Evolutionary conservation across 441 rosid species (phyloP).

Genomic region (Melastoma candidum): DNA sequence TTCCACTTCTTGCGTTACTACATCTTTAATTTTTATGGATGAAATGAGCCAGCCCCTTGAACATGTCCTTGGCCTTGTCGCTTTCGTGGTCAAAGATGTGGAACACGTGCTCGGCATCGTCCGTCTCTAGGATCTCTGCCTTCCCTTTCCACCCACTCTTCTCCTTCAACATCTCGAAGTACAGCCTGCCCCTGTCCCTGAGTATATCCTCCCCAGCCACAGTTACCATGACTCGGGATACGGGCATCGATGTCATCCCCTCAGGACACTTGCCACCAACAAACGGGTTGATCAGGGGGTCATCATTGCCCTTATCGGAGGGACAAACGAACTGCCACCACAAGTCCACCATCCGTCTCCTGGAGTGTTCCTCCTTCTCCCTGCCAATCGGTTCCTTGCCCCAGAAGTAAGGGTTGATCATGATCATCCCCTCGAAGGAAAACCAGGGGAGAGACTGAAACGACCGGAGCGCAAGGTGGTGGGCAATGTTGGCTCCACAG

Average conservation of each 20-base stretch:
- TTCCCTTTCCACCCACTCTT: conserved; percentile 37
- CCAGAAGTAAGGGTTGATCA: conserved; percentile 77
- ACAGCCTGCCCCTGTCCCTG: conserved; percentile 45
- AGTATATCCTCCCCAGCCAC: conserved; percentile 55
- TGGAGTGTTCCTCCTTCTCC: conserved; percentile 27
- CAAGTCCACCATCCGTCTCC: conserved; percentile 50
- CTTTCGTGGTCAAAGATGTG: conserved; percentile 48
- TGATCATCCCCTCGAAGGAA: conserved; percentile 44
- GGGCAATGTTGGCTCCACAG: conserved; percentile 56
- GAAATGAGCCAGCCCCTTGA: conserved; percentile 40
- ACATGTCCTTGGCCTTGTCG: conserved; percentile 35
- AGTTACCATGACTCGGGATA: conserved; percentile 32
- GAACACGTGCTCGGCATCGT: conserved; percentile 61
- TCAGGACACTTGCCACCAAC: conserved; percentile 25
- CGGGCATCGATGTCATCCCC: conserved; percentile 29
- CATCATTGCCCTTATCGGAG: conserved; percentile 52
- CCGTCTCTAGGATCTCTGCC: conserved; percentile 40
- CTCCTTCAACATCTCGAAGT: conserved; percentile 34
- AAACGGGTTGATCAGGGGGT: conserved; percentile 60
- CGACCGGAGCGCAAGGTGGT: conserved; percentile 45
- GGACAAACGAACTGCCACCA: conserved; percentile 66
- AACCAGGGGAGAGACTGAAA: conserved; percentile 4
- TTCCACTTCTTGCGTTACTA: too few relatives aligned
- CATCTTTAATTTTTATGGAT: conserved; percentile 17
- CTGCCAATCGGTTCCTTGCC: conserved; percentile 45